These are phyloP conservation scores for Saturnispora diversa DNA, from an alignment of 805 yeast species.

Conservation along the genomic window DNA sequence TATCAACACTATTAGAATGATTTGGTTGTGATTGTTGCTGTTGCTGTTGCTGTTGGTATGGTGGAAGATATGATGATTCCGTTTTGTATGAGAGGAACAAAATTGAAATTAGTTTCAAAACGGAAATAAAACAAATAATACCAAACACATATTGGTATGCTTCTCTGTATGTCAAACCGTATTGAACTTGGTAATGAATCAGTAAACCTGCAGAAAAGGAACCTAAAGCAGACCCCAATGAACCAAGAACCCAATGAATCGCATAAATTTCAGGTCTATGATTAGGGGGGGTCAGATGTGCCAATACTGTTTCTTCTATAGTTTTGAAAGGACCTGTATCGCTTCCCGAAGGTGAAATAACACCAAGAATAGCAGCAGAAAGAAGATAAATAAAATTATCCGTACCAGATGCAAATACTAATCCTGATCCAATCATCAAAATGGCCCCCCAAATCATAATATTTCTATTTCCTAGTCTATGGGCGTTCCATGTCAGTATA, in stretches of 20 bases:
- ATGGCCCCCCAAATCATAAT: conserved; percentile 58
- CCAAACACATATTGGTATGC: conserved; percentile 53
- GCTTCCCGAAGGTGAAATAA: conserved; percentile 81
- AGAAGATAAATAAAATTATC: conserved; percentile 49
- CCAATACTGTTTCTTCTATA: conserved; percentile 75
- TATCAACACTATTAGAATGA: too few species aligned
- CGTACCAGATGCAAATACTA: conserved; percentile 46
- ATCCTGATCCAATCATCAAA: conserved; percentile 63
- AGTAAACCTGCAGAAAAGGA: conserved; percentile 53
- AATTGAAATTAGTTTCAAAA: conserved; percentile 43
- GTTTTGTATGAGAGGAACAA: conserved; percentile 43
- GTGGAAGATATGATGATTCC: conserved; percentile 34
- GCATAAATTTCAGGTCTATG: conserved; percentile 71
- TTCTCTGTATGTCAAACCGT: conserved; percentile 30
- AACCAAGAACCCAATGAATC: conserved; percentile 58
- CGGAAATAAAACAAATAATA: conserved; percentile 48
- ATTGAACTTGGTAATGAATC: conserved; percentile 37
- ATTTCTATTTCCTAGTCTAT: conserved; percentile 54
- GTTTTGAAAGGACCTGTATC: conserved; percentile 89
- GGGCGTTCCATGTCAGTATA: conserved; percentile 70
- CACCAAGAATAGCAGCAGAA: conserved; percentile 72
- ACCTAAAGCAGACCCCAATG: conserved; percentile 71
- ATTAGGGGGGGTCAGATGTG: conserved; percentile 61
- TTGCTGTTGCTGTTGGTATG: conserved; percentile 15
- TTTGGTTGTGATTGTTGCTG: not conserved